Evolutionary conservation across 2,329 filamentous ascomycete species (phyloP).

Genomic region (Fusarium sacchari): DNA sequence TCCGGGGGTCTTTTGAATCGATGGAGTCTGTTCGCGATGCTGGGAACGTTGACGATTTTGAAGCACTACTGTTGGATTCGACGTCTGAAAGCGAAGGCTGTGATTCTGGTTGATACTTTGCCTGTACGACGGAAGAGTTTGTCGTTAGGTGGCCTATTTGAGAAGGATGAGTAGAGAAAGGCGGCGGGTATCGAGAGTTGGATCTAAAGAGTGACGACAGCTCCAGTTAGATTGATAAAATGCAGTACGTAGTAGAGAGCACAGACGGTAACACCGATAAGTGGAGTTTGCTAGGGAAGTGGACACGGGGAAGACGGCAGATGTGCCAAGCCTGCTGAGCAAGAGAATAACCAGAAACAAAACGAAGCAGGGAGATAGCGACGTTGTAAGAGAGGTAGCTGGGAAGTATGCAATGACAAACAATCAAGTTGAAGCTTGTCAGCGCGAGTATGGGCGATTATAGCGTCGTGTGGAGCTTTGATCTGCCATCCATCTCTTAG

Average conservation of each 20-base stretch:
- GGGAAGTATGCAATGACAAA: not conserved
- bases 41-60: slow-evolving; percentile 42
- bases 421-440: slow-evolving; percentile 9
- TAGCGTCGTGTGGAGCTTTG: slow-evolving; percentile 14
- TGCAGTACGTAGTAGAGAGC: slow-evolving; percentile 31
- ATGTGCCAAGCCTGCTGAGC: slow-evolving; percentile 31
- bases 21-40: slow-evolving; percentile 38
- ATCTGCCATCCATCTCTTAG: slow-evolving; percentile 12
- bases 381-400: not conserved
- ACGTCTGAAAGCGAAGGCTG: slow-evolving; percentile 33
- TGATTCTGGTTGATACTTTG: slow-evolving; percentile 55
- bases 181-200: slow-evolving; percentile 42
- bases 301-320: slow-evolving; percentile 23
- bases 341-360: slow-evolving; percentile 7
- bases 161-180: slow-evolving; percentile 66
- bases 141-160: slow-evolving; percentile 75
- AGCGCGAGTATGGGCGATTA: not conserved
- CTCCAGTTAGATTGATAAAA: slow-evolving; percentile 35
- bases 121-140: slow-evolving; percentile 74
- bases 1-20: slow-evolving; percentile 40
- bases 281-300: slow-evolving; percentile 36
- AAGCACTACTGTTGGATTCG: slow-evolving; percentile 40
- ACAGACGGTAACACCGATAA: slow-evolving; percentile 24
- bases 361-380: not conserved
- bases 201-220: slow-evolving; percentile 41